Conservation (phyloP, 495 filamentous ascomycete species). For the Staphylotrichum longicolle region DNA sequence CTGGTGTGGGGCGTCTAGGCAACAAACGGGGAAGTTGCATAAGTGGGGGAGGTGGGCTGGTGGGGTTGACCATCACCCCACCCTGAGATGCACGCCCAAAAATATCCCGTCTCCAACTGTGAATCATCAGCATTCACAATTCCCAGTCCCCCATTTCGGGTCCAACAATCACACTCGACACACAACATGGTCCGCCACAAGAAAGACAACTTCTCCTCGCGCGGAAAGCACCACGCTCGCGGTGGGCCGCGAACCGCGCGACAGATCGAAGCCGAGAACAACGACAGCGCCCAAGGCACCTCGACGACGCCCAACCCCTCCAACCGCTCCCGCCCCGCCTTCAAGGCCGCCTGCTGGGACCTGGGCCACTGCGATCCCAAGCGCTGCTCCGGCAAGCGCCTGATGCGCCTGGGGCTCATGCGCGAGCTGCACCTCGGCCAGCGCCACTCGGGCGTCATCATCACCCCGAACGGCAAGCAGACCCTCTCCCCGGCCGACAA, state of each 20-base stretch:
- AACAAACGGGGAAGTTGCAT: slow-evolving; percentile 21
- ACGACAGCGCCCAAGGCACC: slow-evolving; percentile 31
- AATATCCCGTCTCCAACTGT: not conserved
- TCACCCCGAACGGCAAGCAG: slow-evolving; percentile 89
- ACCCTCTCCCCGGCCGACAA: slow-evolving; percentile 78
- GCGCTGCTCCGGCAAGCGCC: slow-evolving; percentile 88
- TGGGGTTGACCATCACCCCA: not conserved
- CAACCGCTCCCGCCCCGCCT: slow-evolving; percentile 51
- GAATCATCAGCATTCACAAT: not conserved
- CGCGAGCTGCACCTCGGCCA: slow-evolving; percentile 88
- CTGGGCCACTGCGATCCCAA: slow-evolving; percentile 96
- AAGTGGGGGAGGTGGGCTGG: slow-evolving; percentile 18
- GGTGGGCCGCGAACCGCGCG: slow-evolving; percentile 39
- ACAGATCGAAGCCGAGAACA: slow-evolving; percentile 22
- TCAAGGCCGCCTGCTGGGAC: slow-evolving; percentile 97
- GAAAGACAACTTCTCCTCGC: slow-evolving; percentile 75
- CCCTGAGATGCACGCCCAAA: not conserved
- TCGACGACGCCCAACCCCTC: slow-evolving; percentile 7
- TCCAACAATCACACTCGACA: not conserved
- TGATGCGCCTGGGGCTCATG: slow-evolving; percentile 91
- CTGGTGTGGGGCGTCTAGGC: slow-evolving; percentile 12
- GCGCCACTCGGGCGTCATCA: slow-evolving; percentile 83
- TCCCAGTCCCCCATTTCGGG: too few species aligned
- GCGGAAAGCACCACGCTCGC: slow-evolving; percentile 58
- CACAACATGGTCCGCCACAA: slow-evolving; percentile 82